Conservation (phyloP, 2,329 filamentous ascomycete genomes). For the Fusarium sp. region DNA sequence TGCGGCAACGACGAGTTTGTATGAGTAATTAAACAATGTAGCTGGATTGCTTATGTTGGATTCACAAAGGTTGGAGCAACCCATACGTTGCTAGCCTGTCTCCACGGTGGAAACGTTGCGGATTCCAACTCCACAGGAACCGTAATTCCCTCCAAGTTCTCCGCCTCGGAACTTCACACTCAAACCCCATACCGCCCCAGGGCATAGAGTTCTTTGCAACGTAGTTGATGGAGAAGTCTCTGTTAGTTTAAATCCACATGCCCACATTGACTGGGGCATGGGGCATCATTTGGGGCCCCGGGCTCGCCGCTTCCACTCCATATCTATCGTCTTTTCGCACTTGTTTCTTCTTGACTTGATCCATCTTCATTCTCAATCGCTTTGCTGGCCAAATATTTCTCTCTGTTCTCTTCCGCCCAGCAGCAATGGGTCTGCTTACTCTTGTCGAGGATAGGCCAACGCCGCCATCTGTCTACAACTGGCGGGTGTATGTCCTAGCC, state of each 20-base stretch:
- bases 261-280: constrained; percentile 26
- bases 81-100: background rate
- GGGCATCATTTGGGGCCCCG: constrained; percentile 16
- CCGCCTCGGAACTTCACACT: background rate
- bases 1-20: background rate
- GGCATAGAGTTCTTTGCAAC: constrained; percentile 7
- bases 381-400: background rate
- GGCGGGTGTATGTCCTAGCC: constrained; percentile 53
- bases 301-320: background rate
- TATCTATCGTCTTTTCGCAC: background rate
- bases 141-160: constrained; percentile 13
- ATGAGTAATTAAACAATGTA: background rate
- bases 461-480: constrained; percentile 57
- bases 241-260: constrained; percentile 11
- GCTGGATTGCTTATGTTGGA: background rate
- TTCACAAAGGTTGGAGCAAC: background rate
- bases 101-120: constrained; percentile 19
- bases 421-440: constrained; percentile 50
- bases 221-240: constrained; percentile 24
- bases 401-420: background rate
- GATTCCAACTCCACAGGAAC: constrained; percentile 18
- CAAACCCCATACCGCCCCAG: constrained; percentile 22
- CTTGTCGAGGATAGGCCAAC: constrained; percentile 56
- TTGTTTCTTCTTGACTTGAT: background rate
- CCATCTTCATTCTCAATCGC: background rate